Base-by-base conservation (phyloP, 2,329 filamentous ascomycete genomes). In the Ramularia collo-cygni region DNA sequence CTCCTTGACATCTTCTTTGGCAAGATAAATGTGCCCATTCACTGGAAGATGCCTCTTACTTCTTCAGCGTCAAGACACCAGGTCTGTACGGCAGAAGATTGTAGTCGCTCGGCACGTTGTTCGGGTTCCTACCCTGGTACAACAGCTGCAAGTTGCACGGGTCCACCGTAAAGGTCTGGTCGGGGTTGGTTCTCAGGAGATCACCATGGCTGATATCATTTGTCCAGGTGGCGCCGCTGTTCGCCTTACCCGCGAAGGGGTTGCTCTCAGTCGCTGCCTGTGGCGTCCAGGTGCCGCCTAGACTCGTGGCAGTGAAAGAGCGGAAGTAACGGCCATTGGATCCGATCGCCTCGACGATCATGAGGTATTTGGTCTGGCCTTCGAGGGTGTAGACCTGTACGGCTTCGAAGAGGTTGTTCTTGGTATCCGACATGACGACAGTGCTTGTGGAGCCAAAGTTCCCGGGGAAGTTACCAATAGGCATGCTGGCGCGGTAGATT, bases 191-290 rank as follows among this genome's bases (percentile, higher is more conserved):
- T 43, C 78, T 70, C 41, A 81, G 54, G 28, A 82, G 57, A 46
- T 83, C 79, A 26, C 79, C 79, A 52, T 81, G 77, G 54, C 74
- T 79, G 56, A 83, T 81, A 44, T 81, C 76, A 56, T 80, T 75
- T 33, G 77, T 80, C 79, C 79, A 83, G 13, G 68, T 69, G 1
- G 76, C 76, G 27, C 75, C 78, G 35, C 71, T 79, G 63, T 82
- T 83, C 18, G 70, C 74, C 64, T 78, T 79, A 51, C 79, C 76
- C n/a, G 78, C 78, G 44, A 83, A 83, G 0, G 79, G 77, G n/a
- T 59, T 63, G 50, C 53, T 59, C 64, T 82, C 79, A 10, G 53
- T 68, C 1, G 64, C 64, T 2, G 77, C 75, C 52, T 81, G 72
- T 8, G 69, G 48, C 0, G 75, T 78, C 79, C 79, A 83, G 3